Conservation (phyloP, 2,329 filamentous ascomycete genomes). For the Hypoxylon sp. region DNA sequence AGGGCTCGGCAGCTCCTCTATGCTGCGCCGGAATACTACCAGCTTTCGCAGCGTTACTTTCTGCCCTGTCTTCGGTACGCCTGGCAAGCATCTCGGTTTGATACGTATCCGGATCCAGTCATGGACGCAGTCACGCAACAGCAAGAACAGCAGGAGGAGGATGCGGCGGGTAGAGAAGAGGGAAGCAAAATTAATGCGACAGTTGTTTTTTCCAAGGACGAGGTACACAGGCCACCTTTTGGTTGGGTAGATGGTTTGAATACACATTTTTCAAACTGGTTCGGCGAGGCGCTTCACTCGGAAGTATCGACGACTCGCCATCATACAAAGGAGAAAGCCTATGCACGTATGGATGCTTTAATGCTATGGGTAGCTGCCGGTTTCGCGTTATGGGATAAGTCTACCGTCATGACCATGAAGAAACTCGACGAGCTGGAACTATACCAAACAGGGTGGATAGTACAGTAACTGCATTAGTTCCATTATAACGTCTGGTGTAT, state of each 20-base stretch:
- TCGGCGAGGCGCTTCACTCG: conserved; percentile 5
- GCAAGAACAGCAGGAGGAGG: too few species aligned
- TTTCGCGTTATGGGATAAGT: conserved; percentile 9
- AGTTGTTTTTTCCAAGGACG: conserved; percentile 1
- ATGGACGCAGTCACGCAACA: too few species aligned
- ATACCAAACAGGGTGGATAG: conserved; percentile 3
- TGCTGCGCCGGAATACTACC: too few species aligned
- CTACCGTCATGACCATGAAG: conserved; percentile 2
- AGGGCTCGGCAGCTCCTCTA: neutral
- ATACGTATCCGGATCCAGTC: too few species aligned
- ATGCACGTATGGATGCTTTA: neutral
- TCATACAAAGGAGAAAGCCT: neutral
- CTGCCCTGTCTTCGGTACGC: too few species aligned
- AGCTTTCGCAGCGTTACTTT: too few species aligned
- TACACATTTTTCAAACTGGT: conserved; percentile 1
- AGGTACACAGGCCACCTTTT: conserved; percentile 2
- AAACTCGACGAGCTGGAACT: conserved; percentile 3
- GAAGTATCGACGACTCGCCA: neutral
- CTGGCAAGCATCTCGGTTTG: too few species aligned
- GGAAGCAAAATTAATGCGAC: too few species aligned
- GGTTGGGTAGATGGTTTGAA: conserved; percentile 8
- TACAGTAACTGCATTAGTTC: neutral
- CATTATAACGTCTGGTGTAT: too few species aligned
- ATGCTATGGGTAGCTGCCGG: conserved; percentile 3
- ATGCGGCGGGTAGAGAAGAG: too few species aligned